Evolutionary conservation across 2,329 filamentous ascomycete genomes (phyloP).

Genomic region (Penicillium sp.): DNA sequence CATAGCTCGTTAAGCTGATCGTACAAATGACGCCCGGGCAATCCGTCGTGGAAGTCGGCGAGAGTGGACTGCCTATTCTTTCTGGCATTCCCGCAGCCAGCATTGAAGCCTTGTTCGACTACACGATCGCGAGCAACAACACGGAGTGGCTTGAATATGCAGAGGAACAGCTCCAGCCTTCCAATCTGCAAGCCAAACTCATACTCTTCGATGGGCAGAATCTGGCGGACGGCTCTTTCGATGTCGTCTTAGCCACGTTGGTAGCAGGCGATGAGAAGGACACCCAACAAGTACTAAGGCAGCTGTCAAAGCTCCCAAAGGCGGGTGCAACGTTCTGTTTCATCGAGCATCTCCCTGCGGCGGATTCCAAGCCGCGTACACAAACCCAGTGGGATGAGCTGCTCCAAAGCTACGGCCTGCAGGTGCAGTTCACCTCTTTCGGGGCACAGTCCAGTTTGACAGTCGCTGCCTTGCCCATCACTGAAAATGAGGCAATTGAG

Average conservation of each 20-base stretch:
- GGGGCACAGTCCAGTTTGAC: neutral
- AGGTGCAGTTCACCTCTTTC: neutral
- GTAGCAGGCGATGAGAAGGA: neutral
- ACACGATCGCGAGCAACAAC: neutral
- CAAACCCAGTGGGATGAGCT: neutral
- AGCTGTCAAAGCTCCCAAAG: neutral
- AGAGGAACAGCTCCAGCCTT: neutral
- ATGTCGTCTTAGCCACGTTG: neutral
- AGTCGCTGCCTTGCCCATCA: neutral
- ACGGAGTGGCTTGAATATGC: neutral
- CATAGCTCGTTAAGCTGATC: neutral
- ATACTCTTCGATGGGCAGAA: neutral
- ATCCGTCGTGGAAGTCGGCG: neutral
- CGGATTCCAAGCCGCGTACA: neutral
- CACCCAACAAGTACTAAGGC: neutral
- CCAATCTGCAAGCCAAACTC: neutral
- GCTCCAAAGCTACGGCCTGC: neutral
- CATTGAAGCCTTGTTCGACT: neutral
- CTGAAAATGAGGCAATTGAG: neutral
- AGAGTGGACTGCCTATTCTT: neutral
- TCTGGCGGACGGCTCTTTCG: neutral
- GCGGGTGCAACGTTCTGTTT: neutral
- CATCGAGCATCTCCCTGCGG: neutral
- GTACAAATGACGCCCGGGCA: neutral
- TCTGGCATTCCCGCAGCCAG: neutral